phyloP scores from a whole-genome alignment of 2,329 filamentous ascomycete species.

The Ceratocystis alfenasii region DNA sequence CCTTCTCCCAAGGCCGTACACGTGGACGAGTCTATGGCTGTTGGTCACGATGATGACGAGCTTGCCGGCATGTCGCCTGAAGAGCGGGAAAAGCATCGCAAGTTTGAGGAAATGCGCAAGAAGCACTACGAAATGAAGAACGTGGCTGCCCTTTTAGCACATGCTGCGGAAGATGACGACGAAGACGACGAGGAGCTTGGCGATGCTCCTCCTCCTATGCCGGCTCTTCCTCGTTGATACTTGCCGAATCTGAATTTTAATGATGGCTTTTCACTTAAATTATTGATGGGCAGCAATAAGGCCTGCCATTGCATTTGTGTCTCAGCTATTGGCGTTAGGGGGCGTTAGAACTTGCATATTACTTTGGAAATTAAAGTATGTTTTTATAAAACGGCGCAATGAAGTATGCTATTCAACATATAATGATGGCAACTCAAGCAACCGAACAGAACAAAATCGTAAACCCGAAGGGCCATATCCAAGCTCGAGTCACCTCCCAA shows the following conservation, averaged over 20 bases:
- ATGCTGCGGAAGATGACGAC: slow-evolving; percentile 54
- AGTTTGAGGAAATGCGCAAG: slow-evolving; percentile 85
- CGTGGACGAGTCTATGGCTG: slow-evolving; percentile 50
- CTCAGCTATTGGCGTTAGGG: slow-evolving; percentile 15
- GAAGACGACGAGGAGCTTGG: slow-evolving; percentile 51
- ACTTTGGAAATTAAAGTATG: not conserved
- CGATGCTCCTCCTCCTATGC: slow-evolving; percentile 33
- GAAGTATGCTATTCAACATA: not conserved
- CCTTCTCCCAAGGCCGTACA: slow-evolving; percentile 53
- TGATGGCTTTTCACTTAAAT: not conserved
- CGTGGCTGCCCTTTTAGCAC: slow-evolving; percentile 75
- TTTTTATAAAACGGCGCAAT: not conserved
- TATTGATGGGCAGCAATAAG: not conserved
- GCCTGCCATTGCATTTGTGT: not conserved
- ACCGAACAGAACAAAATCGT: not conserved
- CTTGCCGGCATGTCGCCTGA: slow-evolving; percentile 49
- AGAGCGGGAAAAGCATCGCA: slow-evolving; percentile 78
- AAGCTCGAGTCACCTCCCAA: not conserved
- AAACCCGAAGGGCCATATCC: not conserved
- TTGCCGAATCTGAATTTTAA: slow-evolving; percentile 1
- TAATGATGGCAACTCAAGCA: not conserved
- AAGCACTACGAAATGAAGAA: slow-evolving; percentile 98
- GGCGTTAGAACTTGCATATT: slow-evolving; percentile 17
- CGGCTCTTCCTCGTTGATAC: slow-evolving; percentile 32
- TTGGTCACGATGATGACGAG: slow-evolving; percentile 46